Conservation (phyloP, 192 early-diverging fungal genomes). For the Endogone sp. region DNA sequence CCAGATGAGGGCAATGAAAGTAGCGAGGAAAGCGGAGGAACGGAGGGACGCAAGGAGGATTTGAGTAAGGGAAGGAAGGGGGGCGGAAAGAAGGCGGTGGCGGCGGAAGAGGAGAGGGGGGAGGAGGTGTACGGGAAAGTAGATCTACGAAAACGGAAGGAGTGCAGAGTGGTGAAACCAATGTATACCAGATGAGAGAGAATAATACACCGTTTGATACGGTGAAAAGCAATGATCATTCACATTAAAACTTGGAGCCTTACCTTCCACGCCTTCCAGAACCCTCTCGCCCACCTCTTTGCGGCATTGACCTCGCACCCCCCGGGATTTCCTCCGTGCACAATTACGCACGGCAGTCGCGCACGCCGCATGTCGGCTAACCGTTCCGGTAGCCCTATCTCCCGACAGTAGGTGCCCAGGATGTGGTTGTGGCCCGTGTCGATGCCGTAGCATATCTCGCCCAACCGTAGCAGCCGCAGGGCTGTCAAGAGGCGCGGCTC, state of each 20-base stretch:
- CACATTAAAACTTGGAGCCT: neutral
- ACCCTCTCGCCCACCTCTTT: conserved; percentile 31
- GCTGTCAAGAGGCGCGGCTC: conserved; percentile 50
- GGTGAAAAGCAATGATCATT: neutral
- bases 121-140: conserved; percentile 57
- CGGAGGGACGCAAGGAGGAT: conserved; percentile 40
- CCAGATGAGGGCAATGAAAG: conserved; percentile 51
- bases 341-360: conserved; percentile 44
- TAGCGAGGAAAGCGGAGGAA: conserved; percentile 51
- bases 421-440: conserved; percentile 10
- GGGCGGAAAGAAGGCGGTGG: conserved; percentile 26
- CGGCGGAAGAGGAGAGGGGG: conserved; percentile 53
- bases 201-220: neutral
- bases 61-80: conserved; percentile 26
- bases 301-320: conserved; percentile 43
- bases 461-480: conserved; percentile 33
- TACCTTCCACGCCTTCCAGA: conserved; percentile 35
- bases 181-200: too few relatives aligned
- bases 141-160: conserved; percentile 32
- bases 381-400: conserved; percentile 21
- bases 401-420: conserved; percentile 12
- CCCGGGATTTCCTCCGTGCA: conserved; percentile 40
- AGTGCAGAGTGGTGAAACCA: neutral
- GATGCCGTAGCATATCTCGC: conserved; percentile 32
- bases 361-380: conserved; percentile 34